These are phyloP conservation scores for Cladophialophora immunda DNA, from an alignment of 2,329 filamentous ascomycete species.

Conservation along the genomic window DNA sequence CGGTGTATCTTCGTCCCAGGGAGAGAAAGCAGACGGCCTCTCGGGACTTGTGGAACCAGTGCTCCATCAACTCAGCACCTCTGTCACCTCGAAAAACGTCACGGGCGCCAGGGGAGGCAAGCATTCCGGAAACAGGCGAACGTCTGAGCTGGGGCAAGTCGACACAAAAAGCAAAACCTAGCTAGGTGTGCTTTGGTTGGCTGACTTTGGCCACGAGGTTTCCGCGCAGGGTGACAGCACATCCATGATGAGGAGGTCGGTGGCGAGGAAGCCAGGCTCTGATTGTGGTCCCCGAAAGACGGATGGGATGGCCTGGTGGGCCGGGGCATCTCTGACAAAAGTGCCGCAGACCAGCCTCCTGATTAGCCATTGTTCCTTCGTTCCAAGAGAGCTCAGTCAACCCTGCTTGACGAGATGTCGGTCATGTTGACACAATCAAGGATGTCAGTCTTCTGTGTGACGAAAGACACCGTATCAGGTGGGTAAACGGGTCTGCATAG, in stretches of 20 bases:
- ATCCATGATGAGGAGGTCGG: neutral
- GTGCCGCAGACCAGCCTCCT: neutral
- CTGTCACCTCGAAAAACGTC: neutral
- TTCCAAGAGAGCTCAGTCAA: neutral
- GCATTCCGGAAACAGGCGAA: neutral
- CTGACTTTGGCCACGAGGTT: neutral
- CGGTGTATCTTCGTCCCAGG: neutral
- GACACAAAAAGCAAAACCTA: neutral
- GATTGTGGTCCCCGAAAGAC: neutral
- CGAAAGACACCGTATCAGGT: neutral
- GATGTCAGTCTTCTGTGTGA: neutral
- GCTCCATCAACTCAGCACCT: neutral
- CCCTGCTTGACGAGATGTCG: neutral
- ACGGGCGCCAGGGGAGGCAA: neutral
- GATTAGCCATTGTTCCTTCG: neutral
- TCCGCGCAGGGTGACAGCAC: neutral
- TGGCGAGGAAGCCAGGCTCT: neutral
- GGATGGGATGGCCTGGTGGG: neutral
- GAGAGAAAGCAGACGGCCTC: neutral
- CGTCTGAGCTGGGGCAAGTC: neutral
- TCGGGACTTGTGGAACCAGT: neutral
- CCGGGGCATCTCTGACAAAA: neutral
- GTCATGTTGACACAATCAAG: neutral
- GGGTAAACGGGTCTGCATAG: constrained; percentile 4
- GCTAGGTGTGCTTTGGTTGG: neutral